A percentile compares a stretch with the other conserved stretches of the same genome.
These are phyloP conservation scores for Chamaenerion angustifolium DNA, from an alignment of 345 rosid genomes.

Conservation along the genomic window DNA sequence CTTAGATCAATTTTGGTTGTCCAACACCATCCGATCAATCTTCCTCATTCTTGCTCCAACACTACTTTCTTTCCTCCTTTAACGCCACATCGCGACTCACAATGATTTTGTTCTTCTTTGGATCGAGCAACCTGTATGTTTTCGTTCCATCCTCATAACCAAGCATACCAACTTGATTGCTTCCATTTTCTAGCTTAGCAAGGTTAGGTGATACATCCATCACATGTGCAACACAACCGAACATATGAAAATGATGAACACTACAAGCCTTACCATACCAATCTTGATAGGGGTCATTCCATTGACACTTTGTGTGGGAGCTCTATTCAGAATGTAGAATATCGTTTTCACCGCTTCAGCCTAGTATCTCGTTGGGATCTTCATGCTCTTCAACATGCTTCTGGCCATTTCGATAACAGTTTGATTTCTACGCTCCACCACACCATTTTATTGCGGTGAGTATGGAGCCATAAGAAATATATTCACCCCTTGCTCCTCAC, in stretches of 20 bases:
- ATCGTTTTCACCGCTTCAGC: neutral
- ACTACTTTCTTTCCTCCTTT: neutral
- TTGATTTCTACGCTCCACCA: constrained; percentile 1
- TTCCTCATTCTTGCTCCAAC: neutral
- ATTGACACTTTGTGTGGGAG: neutral
- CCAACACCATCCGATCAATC: no score
- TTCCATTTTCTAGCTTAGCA: no score
- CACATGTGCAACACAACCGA: neutral
- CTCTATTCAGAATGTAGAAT: neutral
- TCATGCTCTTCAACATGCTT: constrained; percentile 1
- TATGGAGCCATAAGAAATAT: no score
- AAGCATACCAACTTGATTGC: no score
- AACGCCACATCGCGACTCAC: neutral
- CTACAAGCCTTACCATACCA: no score
- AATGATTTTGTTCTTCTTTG: no score
- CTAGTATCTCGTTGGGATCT: neutral
- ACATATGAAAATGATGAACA: neutral
- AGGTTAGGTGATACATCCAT: no score
- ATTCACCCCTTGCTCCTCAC: no score
- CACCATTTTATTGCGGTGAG: neutral
- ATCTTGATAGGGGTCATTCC: neutral
- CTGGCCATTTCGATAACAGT: constrained; percentile 4
- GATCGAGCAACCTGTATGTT: no score
- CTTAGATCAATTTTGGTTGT: no score
- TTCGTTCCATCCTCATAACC: no score